phyloP scores from a whole-genome alignment of 2,329 filamentous ascomycete species.

The Colletotrichum truncatum region DNA sequence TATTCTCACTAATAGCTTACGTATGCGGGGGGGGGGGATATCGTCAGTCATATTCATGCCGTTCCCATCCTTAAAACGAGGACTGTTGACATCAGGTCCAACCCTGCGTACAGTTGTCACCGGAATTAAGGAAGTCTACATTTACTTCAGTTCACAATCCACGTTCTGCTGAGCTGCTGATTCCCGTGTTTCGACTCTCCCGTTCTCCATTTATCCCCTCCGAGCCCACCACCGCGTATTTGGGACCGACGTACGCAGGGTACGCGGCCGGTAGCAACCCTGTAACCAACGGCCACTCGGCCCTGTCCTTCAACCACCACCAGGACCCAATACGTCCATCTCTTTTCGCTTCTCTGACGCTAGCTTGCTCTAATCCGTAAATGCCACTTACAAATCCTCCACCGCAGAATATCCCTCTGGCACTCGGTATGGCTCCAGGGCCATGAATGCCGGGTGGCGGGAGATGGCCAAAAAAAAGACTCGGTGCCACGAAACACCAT shows the following conservation, averaged over 20 bases:
- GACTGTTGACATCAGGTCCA: background rate
- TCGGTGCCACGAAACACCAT: conserved; percentile 11
- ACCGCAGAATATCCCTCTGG: background rate
- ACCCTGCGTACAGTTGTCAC: too few species aligned
- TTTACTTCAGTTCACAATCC: background rate
- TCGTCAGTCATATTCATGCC: conserved; percentile 23
- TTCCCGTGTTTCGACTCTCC: background rate
- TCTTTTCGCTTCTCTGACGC: too few species aligned
- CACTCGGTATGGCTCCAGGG: background rate
- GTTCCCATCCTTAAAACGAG: background rate
- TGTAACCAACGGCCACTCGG: background rate
- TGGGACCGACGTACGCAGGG: background rate
- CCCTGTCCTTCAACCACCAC: background rate
- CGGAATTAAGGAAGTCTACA: background rate
- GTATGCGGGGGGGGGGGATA: too few species aligned
- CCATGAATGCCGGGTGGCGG: background rate
- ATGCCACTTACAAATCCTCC: background rate
- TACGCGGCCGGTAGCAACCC: conserved; percentile 26
- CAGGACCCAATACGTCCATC: background rate
- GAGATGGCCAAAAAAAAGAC: background rate
- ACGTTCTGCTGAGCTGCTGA: conserved; percentile 1
- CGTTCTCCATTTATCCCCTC: background rate
- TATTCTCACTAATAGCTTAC: background rate
- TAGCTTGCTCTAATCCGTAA: background rate
- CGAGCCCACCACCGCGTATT: background rate